Evolutionary conservation across 1,139 yeast genomes (phyloP), one percentile per base, ranked within the genome.

Genomic region (Wickerhamomyces sp.): DNA sequence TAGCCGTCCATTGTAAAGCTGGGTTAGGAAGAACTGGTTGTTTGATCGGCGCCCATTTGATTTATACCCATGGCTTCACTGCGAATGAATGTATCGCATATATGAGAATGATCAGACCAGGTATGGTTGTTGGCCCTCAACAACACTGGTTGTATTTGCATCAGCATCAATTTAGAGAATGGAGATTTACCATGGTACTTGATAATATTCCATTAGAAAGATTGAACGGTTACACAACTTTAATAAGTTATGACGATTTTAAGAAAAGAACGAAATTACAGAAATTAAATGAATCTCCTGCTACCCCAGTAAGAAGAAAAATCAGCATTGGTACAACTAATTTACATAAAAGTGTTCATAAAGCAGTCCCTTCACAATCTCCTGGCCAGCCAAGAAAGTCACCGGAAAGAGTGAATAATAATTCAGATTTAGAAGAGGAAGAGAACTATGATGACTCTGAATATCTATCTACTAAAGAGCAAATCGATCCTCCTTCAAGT

Each of bases 91-190:
- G 96, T 62, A 92, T 92, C 54, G 96, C 92, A 1, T 92, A 89
- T 58, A 86, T 92, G 94, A 76, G 98, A 60, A 86, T 92, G 77
- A 73, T 92, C 49, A 77, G 98, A 51, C 98, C 98, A 0, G 98
- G 98, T 25, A 92, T 92, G 98, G 97, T 92, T 14, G 98, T 92
- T 28, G 98, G 98, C 0, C 98, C 98, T 3, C 98, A 92, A 61
- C 98, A 92, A 59, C 98, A 92, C 65, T 92, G 98, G 98, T 71
- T 92, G 40, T 94, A 92, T 58, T 74, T 92, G 51, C 96, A 92
- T 60, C 98, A 92, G 63, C 84, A 89, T 60, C 96, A 89, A 52
- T 92, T 92, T 63, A 75, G 97, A 54, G 96, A 89, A 54, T 92
- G 98, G 97, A 77, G 90, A 59, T 85, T 82, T 54, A 89, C 97